phyloP scores from a whole-genome alignment of 1,139 yeast genomes.

The Zygosaccharomyces sapae region DNA sequence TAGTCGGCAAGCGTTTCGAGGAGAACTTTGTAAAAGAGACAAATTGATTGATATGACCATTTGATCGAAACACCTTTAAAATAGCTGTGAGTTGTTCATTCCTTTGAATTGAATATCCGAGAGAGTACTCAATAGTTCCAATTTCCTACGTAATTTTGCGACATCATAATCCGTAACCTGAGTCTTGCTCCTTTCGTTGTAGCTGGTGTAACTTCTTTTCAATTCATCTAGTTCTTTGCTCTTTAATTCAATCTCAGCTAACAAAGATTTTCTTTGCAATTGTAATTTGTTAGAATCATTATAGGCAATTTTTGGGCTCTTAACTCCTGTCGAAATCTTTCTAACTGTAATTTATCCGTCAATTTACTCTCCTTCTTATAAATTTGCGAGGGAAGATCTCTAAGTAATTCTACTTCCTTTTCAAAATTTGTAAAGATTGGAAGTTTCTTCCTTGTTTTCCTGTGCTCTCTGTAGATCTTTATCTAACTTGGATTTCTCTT shows the following conservation, averaged over 20 bases:
- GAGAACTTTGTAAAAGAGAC: slow-evolving; percentile 5
- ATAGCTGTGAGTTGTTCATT: slow-evolving; percentile 17
- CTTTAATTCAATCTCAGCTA: slow-evolving; percentile 2
- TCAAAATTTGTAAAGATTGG: slow-evolving; percentile 47
- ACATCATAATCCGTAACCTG: slow-evolving; percentile 26
- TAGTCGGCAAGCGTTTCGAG: slow-evolving; percentile 1
- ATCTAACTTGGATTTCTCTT: slow-evolving; percentile 40
- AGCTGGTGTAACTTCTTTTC: slow-evolving; percentile 9
- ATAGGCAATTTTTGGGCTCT: slow-evolving; percentile 4
- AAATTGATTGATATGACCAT: slow-evolving; percentile 11
- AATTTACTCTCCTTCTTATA: slow-evolving; percentile 21
- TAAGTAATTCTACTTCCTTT: slow-evolving; percentile 45
- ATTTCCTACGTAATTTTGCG: slow-evolving; percentile 16
- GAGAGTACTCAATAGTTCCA: slow-evolving; percentile 23
- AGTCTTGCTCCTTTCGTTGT: slow-evolving; percentile 6
- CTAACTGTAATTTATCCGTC: slow-evolving; percentile 34
- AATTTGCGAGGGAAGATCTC: slow-evolving; percentile 39
- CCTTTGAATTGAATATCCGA: slow-evolving; percentile 26
- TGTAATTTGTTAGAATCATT: slow-evolving; percentile 6
- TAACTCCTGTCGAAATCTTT: slow-evolving; percentile 25
- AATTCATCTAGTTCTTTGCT: slow-evolving; percentile 13
- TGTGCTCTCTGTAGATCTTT: slow-evolving; percentile 39
- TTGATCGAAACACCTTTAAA: neutral
- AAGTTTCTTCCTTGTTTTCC: slow-evolving; percentile 43
- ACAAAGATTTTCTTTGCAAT: slow-evolving; percentile 1